Percentiles rank a stretch among this genome's conserved stretches.
These are phyloP conservation scores for Lecanicillium sp. DNA, from an alignment of 2,329 filamentous ascomycete species.

Conservation along the genomic window DNA sequence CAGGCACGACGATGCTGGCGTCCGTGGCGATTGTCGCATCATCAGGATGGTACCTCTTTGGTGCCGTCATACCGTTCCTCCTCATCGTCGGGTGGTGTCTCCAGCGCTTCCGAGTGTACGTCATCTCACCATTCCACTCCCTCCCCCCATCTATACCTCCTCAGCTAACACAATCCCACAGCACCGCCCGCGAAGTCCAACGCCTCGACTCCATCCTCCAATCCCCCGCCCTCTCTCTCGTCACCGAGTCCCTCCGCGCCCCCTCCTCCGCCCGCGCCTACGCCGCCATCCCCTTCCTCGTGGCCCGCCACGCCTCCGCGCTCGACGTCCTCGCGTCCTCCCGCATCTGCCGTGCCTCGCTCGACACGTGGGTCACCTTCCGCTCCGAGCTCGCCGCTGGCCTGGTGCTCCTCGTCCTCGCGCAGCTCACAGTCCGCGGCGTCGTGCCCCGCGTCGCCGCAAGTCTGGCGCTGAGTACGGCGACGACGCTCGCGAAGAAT, in stretches of 20 bases:
- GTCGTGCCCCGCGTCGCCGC: conserved; percentile 6
- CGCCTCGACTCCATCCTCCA: conserved; percentile 5
- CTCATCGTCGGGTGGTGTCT: conserved; percentile 5
- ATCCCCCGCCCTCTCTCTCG: background rate
- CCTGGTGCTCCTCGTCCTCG: conserved; percentile 1
- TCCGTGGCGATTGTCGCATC: conserved; percentile 7
- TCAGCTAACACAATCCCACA: background rate
- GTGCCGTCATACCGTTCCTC: background rate
- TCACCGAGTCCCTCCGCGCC: background rate
- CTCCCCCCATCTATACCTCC: no score
- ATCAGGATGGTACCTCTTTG: background rate
- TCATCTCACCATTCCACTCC: no score
- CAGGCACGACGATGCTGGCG: conserved; percentile 4
- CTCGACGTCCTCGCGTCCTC: conserved; percentile 1
- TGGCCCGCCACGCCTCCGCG: background rate
- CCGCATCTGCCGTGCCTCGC: conserved; percentile 1
- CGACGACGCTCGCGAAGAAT: conserved; percentile 4
- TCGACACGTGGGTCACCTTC: conserved; percentile 10
- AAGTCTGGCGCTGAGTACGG: conserved; percentile 5
- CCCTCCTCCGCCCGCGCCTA: background rate
- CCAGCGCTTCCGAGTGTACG: conserved; percentile 3
- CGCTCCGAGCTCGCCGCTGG: background rate
- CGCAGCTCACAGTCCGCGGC: background rate
- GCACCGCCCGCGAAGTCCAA: conserved; percentile 6
- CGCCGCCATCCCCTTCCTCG: conserved; percentile 1